Base-by-base conservation (phyloP, 1,284 basidiomycete genomes). In the Takashimella tepidaria region DNA sequence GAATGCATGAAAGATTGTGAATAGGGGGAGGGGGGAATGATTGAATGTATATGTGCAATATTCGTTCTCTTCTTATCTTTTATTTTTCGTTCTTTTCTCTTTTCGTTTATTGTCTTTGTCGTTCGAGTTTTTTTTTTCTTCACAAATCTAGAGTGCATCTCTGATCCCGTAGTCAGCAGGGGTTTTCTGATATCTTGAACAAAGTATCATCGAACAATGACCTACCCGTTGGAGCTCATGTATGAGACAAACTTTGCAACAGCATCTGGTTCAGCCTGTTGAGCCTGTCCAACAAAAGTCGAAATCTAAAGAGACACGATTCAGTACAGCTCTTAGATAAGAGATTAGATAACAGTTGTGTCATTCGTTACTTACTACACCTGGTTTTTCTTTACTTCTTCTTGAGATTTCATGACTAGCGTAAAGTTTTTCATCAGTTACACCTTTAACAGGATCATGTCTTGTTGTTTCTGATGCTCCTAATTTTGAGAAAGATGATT, bases 401-500 rank as follows among this genome's bases (percentile, higher is more conserved):
- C 54, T 58, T 3, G 68, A 68, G 12, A 79, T 54, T 51, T 73
- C 64, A 42, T 62, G 64, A 26, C 66, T 68, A 16, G 78, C 68
- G 57, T 70, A 78, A 43, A 62, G 58, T 59, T 75, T 75, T 25
- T 69, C 68, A 50, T 80, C 79, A 10, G 61, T 57, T 13, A 79
- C 67, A 20, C 70, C 66, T 4, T 67, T 66, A 21, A 77, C 73
- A 0, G 79, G 75, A 58, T 80, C 79, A 24, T 69, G 62, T 11
- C 62, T 62, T 1, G 63, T 60, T 23, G 68, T 67, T 62, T 80
- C 78, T 16, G 88, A 87, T 0, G 95, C 89, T 0, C 90, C 92
- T 10, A 98, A 81, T 45, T 87, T 83, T 51, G 92, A 92, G 77
- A 95, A 98, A 2, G 87, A 86, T 0, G 89, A 88, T 72, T 98